These are phyloP conservation scores for Venturia aucupariae DNA, from an alignment of 2,329 filamentous ascomycete species.

Conservation along the genomic window DNA sequence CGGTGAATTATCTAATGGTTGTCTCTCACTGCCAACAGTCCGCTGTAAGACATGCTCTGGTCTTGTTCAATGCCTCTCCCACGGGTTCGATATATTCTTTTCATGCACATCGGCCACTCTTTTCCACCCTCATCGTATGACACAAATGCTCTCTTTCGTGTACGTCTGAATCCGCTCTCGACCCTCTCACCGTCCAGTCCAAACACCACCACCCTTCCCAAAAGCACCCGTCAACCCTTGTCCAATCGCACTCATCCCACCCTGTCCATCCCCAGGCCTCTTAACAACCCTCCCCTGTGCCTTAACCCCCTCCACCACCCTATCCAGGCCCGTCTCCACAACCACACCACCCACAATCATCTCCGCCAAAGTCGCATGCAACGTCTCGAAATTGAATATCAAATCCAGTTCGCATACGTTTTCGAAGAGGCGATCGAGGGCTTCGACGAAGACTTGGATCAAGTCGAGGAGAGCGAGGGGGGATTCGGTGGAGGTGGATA, in stretches of 20 bases:
- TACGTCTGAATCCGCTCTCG: background rate
- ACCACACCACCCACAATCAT: slow-evolving; percentile 96
- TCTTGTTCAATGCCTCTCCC: no score
- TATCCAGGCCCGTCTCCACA: slow-evolving; percentile 81
- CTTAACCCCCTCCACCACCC: slow-evolving; percentile 75
- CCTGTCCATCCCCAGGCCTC: slow-evolving; percentile 42
- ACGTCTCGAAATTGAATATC: slow-evolving; percentile 97
- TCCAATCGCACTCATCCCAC: slow-evolving; percentile 17
- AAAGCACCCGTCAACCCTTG: slow-evolving; percentile 4
- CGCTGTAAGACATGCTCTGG: no score
- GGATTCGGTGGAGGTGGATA: slow-evolving; percentile 91
- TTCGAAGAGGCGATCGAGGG: slow-evolving; percentile 89
- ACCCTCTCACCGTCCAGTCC: slow-evolving; percentile 12
- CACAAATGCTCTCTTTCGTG: background rate
- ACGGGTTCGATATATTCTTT: no score
- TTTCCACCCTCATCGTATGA: no score
- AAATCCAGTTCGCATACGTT: slow-evolving; percentile 97
- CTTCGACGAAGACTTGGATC: slow-evolving; percentile 97
- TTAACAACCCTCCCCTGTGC: slow-evolving; percentile 69
- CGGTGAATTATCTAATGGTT: no score
- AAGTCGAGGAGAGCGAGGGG: slow-evolving; percentile 91
- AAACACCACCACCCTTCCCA: slow-evolving; percentile 5
- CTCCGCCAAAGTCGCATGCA: slow-evolving; percentile 83
- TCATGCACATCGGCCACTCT: no score
- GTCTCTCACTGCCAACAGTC: no score